Conservation (phyloP, 108 stramenopile genomes). For the Seminavis robusta region DNA sequence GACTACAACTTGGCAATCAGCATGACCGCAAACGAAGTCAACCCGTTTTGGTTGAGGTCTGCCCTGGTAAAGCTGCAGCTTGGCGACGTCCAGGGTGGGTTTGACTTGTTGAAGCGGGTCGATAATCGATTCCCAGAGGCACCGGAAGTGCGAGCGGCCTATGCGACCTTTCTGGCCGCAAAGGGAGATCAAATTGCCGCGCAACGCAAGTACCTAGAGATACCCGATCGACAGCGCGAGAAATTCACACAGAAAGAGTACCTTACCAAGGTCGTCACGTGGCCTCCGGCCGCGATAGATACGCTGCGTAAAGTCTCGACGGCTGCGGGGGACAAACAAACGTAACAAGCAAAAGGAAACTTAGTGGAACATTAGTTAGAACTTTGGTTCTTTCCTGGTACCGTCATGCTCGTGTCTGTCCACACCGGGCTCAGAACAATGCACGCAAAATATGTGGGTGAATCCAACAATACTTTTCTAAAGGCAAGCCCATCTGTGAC, state of each 20-base stretch:
- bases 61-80: conserved; percentile 78
- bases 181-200: conserved; percentile 69
- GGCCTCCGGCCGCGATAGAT: conserved; percentile 73
- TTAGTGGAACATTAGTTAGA: neutral
- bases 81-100: conserved; percentile 51
- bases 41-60: conserved; percentile 78
- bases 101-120: conserved; percentile 72
- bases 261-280: conserved; percentile 52
- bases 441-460: no score
- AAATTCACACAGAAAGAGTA: conserved; percentile 58
- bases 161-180: conserved; percentile 56
- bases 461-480: no score
- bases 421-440: no score
- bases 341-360: neutral
- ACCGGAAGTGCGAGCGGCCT: conserved; percentile 79
- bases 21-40: conserved; percentile 86
- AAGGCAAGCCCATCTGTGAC: no score
- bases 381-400: no score
- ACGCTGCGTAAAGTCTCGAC: conserved; percentile 39
- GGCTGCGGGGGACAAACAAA: conserved; percentile 28
- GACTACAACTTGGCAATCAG: conserved; percentile 72
- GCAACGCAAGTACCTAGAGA: conserved; percentile 74
- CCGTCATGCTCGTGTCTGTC: no score
- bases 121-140: conserved; percentile 87
- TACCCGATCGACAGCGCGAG: conserved; percentile 68